phyloP scores from a whole-genome alignment of 164 flowering plant species.

The Vitis rotundifolia region DNA sequence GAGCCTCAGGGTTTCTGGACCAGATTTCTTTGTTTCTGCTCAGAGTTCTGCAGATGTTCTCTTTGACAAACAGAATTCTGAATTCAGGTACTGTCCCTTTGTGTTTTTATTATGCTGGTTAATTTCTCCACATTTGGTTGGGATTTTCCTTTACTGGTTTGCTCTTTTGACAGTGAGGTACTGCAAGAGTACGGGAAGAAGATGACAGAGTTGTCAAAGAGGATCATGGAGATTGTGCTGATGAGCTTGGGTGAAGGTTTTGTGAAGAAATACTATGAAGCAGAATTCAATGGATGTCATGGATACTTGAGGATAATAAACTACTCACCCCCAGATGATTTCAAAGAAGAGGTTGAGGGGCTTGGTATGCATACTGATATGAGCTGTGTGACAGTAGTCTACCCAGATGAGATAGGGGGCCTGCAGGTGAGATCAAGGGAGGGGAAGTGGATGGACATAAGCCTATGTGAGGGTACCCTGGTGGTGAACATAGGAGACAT shows the following conservation, averaged over 20 bases:
- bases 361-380: slow-evolving; percentile 96
- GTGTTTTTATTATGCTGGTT: not conserved
- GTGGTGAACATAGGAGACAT: slow-evolving; percentile 87
- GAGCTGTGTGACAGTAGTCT: slow-evolving; percentile 83
- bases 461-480: slow-evolving; percentile 59
- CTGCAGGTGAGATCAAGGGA: slow-evolving; percentile 81
- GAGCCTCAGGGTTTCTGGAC: slow-evolving; percentile 77
- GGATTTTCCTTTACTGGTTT: not conserved
- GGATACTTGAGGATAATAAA: slow-evolving; percentile 80
- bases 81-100: slow-evolving; percentile 51
- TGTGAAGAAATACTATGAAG: slow-evolving; percentile 35
- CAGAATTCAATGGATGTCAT: slow-evolving; percentile 66
- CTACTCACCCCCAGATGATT: slow-evolving; percentile 54
- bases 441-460: slow-evolving; percentile 77
- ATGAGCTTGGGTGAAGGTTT: slow-evolving; percentile 55
- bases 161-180: slow-evolving; percentile 44
- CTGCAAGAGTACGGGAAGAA: slow-evolving; percentile 71
- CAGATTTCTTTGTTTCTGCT: slow-evolving; percentile 72
- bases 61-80: slow-evolving; percentile 36
- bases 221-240: slow-evolving; percentile 43
- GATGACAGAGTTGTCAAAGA: slow-evolving; percentile 63
- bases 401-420: slow-evolving; percentile 80
- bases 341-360: slow-evolving; percentile 62
- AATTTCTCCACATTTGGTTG: not conserved
- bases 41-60: slow-evolving; percentile 57